Base-by-base conservation (phyloP, 23 red algal genomes). In the Chondrus crispus region DNA sequence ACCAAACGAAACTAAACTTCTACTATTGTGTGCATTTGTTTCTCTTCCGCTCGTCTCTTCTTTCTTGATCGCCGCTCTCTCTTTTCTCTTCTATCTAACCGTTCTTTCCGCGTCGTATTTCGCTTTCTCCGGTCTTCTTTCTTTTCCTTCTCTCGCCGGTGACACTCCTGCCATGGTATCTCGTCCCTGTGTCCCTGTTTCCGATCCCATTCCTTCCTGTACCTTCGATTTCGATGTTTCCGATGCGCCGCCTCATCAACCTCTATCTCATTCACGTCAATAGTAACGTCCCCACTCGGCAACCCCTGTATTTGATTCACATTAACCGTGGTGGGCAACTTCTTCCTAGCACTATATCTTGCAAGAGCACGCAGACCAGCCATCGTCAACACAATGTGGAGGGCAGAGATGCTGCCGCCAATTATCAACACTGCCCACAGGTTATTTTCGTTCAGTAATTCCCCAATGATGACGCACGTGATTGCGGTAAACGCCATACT, bases 371-470 rank as follows among this genome's bases (percentile, higher is more conserved):
- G 71, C 35, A 90, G 43, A 9, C 70, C 64, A 62, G 33, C 46
- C 19, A 73, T 58, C 48, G 87, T 90, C 3, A 80, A 42, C 11
- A 90, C 37, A 45, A 80, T 73, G 47, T 90, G 78, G 28, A 90
- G 32, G 30, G 69, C 49, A 54, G 51, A 47, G 19, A 90, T 38
- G 26, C 38, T 58, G 20, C 87, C 87, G 29, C 87, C 87, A 28
- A 90, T 37, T 22, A 90, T 19, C 39, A 90, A 32, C 36, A 90
- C 87, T 18, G 45, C 87, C 87, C 73, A 81, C 38, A 68, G 62
- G 35, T 90, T 80, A 19, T 63, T 46, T 36, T 90, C 87, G 49
- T 90, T 69, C 69, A 90, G 69, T 20, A 90, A 73, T 62, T 90
- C 87, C n/a, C 87, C 87, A 8, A 90, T 32, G 48, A 90, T 73